Base-by-base conservation (phyloP, 768 basidiomycete genomes). In the Boletus huronensis region DNA sequence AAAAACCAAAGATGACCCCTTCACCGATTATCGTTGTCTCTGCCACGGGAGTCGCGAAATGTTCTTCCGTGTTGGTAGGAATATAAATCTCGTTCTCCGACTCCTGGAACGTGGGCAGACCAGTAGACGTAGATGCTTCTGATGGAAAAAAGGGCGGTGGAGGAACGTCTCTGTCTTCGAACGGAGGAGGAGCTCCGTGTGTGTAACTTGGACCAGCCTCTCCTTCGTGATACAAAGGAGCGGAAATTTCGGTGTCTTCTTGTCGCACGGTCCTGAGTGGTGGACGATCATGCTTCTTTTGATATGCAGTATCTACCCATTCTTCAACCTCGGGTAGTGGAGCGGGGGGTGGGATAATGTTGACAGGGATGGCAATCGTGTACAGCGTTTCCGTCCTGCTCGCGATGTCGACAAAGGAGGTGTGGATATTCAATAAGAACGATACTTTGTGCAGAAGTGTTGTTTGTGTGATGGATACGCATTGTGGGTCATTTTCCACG, bases 221-320 rank as follows among this genome's bases (percentile, higher is more conserved):
- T 55, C 82, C 82, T 62, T 82, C 82, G 16, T 83, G 81, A 66
- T 89, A 90, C 62, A 78, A 77, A 40, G 88, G 88, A 10, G 80
- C 81, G 3, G 75, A 74, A 32, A 73, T 62, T 34, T 90, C 89
- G 16, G 58, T 55, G 48, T 92, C 91, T 52, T 90, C 88, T 35
- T 79, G 72, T 49, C 91, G 76, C 35, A 83, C 79, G 0, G 91
- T 93, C 63, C 75, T 82, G 3, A 77, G 68, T 2, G 91, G 91
- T 7, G 91, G 91, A 3, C 81, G 79, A 62, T 93, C 91, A 61
- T 93, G 90, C 67, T 93, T 93, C 77, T 93, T 93, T 62, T 82
- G 84, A 69, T 93, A 93, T 7, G 87, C 88, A 29, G 77, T 79
- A 57, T 88, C 88, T 21, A 90, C 70, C 50, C 82, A 81, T 51